Conservation (phyloP, 1,139 yeast genomes). For the Pneumocystis canis region DNA sequence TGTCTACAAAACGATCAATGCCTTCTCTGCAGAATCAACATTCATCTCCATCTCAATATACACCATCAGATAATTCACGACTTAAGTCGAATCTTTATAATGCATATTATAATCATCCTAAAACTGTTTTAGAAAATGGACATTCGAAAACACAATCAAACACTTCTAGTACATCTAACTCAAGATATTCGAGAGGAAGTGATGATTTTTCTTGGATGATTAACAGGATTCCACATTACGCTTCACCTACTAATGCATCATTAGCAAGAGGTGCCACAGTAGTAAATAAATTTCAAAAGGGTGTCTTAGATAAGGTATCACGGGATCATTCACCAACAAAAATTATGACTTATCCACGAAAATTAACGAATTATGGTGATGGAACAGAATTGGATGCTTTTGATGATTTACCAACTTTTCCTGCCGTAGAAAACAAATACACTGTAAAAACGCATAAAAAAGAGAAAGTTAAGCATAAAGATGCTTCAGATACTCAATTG, state of each 20-base stretch:
- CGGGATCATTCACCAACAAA: neutral
- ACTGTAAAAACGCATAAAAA: neutral
- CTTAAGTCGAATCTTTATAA: neutral
- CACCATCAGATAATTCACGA: conserved; percentile 9
- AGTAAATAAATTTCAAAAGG: neutral
- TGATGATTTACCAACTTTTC: conserved; percentile 21
- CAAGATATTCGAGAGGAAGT: neutral
- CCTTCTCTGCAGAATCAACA: conserved; percentile 13
- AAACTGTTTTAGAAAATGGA: neutral
- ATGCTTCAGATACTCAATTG: neutral
- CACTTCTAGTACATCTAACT: neutral
- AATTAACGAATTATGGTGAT: conserved; percentile 19
- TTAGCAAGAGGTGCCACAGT: neutral
- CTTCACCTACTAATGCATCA: neutral
- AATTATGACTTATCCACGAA: conserved; percentile 1
- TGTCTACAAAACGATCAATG: conserved; percentile 16
- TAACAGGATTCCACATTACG: neutral
- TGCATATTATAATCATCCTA: neutral
- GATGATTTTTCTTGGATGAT: neutral
- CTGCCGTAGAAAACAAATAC: neutral
- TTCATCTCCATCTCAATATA: conserved; percentile 10
- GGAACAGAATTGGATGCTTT: conserved; percentile 24
- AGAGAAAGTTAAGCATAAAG: neutral
- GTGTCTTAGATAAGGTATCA: neutral
- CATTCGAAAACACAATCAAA: neutral